A percentile compares a stretch with the other conserved stretches of the same genome.
phyloP scores from a whole-genome alignment of 495 filamentous ascomycete species.

The Amniculicola lignicola region DNA sequence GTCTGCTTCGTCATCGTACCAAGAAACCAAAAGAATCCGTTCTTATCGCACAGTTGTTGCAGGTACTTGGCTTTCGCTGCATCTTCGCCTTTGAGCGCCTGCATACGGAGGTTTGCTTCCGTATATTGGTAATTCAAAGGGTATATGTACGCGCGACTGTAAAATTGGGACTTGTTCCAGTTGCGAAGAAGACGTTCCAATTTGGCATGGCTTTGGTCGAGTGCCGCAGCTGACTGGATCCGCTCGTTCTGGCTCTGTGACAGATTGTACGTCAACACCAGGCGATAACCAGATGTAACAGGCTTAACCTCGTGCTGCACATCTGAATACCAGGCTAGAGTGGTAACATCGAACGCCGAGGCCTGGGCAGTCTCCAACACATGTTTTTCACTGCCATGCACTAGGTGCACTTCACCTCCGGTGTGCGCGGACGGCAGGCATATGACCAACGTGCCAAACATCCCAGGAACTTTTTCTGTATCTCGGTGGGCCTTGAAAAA shows the following conservation, averaged over 20 bases:
- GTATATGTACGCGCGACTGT: conserved; percentile 37
- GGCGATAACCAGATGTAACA: conserved; percentile 50
- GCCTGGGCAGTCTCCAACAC: conserved; percentile 36
- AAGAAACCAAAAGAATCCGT: conserved; percentile 36
- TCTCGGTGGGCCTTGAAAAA: conserved; percentile 55
- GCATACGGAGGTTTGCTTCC: conserved; percentile 41
- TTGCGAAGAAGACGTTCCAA: conserved; percentile 34
- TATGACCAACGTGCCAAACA: conserved; percentile 58
- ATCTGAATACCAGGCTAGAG: conserved; percentile 51
- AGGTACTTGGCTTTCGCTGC: conserved; percentile 34
- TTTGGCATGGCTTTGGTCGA: conserved; percentile 13
- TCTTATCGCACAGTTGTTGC: conserved; percentile 32
- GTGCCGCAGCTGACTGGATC: not conserved
- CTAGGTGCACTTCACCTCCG: conserved; percentile 51
- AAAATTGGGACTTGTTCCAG: conserved; percentile 27
- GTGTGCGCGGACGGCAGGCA: conserved; percentile 52
- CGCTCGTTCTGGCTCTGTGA: not conserved
- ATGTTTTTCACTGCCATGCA: conserved; percentile 42
- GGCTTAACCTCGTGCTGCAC: conserved; percentile 53
- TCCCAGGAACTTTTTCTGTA: conserved; percentile 52
- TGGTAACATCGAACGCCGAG: conserved; percentile 43
- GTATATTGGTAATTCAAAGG: conserved; percentile 51
- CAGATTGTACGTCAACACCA: conserved; percentile 57
- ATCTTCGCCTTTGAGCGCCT: conserved; percentile 47
- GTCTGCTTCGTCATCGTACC: conserved; percentile 34